A percentile compares a stretch with the other conserved stretches of the same genome.
phyloP scores from a whole-genome alignment of 192 early-diverging fungal genomes.

The Rhizophagus sp. region DNA sequence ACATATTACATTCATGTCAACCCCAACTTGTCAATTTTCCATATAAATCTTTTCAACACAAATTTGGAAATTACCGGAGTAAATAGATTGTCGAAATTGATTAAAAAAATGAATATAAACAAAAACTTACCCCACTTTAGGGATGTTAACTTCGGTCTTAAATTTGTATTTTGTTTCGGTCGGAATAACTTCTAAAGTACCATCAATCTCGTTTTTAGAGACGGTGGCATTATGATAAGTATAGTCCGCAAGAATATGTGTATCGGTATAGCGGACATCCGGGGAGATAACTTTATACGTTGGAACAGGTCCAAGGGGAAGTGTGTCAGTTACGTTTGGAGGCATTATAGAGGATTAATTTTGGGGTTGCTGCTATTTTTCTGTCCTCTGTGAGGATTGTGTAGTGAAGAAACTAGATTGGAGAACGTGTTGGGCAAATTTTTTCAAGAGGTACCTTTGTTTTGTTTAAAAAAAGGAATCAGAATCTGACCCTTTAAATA shows the following conservation, averaged over 20 bases:
- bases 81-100: too few species aligned
- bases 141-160: constrained; percentile 80
- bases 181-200: constrained; percentile 76
- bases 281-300: constrained; percentile 87
- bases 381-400: constrained; percentile 50
- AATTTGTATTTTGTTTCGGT: constrained; percentile 89
- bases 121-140: constrained; percentile 72
- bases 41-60: neutral
- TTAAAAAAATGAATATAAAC: neutral
- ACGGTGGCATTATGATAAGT: constrained; percentile 88
- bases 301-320: constrained; percentile 34
- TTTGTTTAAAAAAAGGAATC: too few species aligned
- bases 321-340: constrained; percentile 33
- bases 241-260: constrained; percentile 83
- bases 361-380: constrained; percentile 32
- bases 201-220: constrained; percentile 58
- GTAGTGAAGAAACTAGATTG: constrained; percentile 47
- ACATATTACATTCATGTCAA: neutral
- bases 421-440: constrained; percentile 34
- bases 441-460: too few species aligned
- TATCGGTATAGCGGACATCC: constrained; percentile 85
- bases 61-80: neutral
- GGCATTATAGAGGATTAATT: constrained; percentile 36
- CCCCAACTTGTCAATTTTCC: neutral
- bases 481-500: too few species aligned